These are phyloP conservation scores for Cercospora zeina DNA, from an alignment of 2,329 filamentous ascomycete species.

Conservation along the genomic window DNA sequence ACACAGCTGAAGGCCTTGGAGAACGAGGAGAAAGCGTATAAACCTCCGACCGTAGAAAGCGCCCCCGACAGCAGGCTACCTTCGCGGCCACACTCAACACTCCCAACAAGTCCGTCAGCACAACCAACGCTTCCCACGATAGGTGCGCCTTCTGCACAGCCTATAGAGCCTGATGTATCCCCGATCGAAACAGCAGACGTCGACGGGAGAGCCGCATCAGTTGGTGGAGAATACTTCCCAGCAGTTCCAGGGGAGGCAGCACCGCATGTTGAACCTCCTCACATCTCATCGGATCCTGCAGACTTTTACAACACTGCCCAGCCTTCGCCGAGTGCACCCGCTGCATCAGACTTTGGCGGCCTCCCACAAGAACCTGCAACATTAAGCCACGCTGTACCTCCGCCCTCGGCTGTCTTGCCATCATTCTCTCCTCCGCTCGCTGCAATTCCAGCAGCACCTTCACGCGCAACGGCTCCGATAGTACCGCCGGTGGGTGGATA, in stretches of 20 bases:
- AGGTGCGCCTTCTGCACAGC: constrained; percentile 4
- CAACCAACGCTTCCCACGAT: constrained; percentile 48
- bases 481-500: constrained; percentile 47
- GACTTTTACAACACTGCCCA: constrained; percentile 29
- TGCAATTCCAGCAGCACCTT: constrained; percentile 25
- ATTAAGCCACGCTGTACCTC: constrained; percentile 21
- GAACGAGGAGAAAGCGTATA: constrained; percentile 32
- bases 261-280: not conserved
- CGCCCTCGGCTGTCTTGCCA: constrained; percentile 17
- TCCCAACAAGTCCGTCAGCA: constrained; percentile 36
- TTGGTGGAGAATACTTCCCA: constrained; percentile 62
- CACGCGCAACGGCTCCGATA: not conserved
- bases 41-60: constrained; percentile 60
- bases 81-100: constrained; percentile 35
- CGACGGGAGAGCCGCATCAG: constrained; percentile 47
- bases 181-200: constrained; percentile 50
- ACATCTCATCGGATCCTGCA: constrained; percentile 22
- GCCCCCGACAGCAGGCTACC: constrained; percentile 58
- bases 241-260: constrained; percentile 48
- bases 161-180: constrained; percentile 49
- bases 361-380: constrained; percentile 17
- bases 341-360: constrained; percentile 19
- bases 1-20: constrained; percentile 35
- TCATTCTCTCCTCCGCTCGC: constrained; percentile 23
- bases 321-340: constrained; percentile 19